A percentile compares a stretch with the other conserved stretches of the same genome.
phyloP scores from a whole-genome alignment of 148 eudicot species.

The Rhododendron molle region DNA sequence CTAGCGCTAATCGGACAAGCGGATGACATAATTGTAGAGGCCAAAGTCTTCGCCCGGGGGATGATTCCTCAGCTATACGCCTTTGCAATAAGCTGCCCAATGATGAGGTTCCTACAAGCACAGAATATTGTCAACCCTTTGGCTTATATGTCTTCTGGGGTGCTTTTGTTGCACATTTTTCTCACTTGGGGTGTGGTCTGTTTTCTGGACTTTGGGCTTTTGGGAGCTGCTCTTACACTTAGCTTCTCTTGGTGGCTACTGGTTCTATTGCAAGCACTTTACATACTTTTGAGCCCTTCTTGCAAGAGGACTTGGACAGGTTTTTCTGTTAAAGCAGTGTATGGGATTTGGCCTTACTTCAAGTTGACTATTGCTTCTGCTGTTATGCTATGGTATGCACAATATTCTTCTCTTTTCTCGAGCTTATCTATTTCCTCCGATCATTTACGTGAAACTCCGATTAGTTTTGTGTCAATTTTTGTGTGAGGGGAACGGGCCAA shows the following conservation, averaged over 20 bases:
- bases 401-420: too few species aligned
- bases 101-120: slow-evolving; percentile 51
- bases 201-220: slow-evolving; percentile 33
- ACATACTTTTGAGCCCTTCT: slow-evolving; percentile 35
- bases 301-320: slow-evolving; percentile 55
- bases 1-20: slow-evolving; percentile 43
- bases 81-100: slow-evolving; percentile 44
- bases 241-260: slow-evolving; percentile 58
- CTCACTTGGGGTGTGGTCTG: slow-evolving; percentile 42
- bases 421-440: too few species aligned
- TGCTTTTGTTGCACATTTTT: slow-evolving; percentile 33
- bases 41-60: slow-evolving; percentile 42
- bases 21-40: slow-evolving; percentile 33
- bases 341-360: too few species aligned
- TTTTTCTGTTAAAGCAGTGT: slow-evolving; percentile 16
- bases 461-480: too few species aligned
- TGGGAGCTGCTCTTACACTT: slow-evolving; percentile 45
- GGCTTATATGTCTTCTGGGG: slow-evolving; percentile 45
- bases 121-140: slow-evolving; percentile 63
- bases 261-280: slow-evolving; percentile 33
- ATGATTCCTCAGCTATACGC: slow-evolving; percentile 55
- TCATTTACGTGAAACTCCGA: too few species aligned
- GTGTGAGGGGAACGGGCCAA: too few species aligned
- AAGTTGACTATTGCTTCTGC: too few species aligned
- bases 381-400: too few species aligned